A percentile compares a stretch with the other conserved stretches of the same genome.
These are phyloP conservation scores for Nematodospora anomalae DNA, from an alignment of 1,139 yeast genomes.

Conservation along the genomic window DNA sequence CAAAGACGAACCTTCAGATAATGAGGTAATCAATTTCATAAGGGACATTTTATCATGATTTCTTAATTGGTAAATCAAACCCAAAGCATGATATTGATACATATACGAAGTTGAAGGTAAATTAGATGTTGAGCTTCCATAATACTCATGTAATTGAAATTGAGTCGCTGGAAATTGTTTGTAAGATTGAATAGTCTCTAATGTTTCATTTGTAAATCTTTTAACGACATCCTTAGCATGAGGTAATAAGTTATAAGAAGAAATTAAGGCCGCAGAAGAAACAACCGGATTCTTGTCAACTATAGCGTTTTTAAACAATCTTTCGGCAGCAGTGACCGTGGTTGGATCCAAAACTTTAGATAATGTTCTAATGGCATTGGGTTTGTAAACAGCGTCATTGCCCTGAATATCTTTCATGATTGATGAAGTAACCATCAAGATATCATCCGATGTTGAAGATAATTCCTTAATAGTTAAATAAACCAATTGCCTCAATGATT, in stretches of 20 bases:
- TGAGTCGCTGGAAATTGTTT: constrained; percentile 65
- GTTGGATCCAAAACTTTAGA: constrained; percentile 88
- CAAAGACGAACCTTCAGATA: constrained; percentile 61
- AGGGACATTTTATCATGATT: constrained; percentile 93
- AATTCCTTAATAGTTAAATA: constrained; percentile 92
- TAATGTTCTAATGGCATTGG: constrained; percentile 92
- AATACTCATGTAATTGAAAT: constrained; percentile 54
- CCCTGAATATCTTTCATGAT: constrained; percentile 97
- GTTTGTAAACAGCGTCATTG: constrained; percentile 82
- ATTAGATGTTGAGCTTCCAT: constrained; percentile 50
- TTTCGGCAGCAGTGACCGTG: constrained; percentile 91
- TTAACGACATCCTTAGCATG: constrained; percentile 89
- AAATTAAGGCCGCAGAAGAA: constrained; percentile 88
- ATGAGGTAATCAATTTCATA: constrained; percentile 83
- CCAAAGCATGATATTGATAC: constrained; percentile 95
- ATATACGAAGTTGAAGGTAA: constrained; percentile 71
- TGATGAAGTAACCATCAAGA: constrained; percentile 95
- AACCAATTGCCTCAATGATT: constrained; percentile 88
- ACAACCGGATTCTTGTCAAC: constrained; percentile 88
- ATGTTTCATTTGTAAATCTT: constrained; percentile 91
- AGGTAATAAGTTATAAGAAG: constrained; percentile 87
- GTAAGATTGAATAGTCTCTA: constrained; percentile 75
- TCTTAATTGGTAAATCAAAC: constrained; percentile 82
- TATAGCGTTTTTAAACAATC: constrained; percentile 88
- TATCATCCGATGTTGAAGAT: constrained; percentile 81